Evolutionary conservation across 805 yeast genomes (phyloP).

Genomic region (Metschnikowia santaceciliae): DNA sequence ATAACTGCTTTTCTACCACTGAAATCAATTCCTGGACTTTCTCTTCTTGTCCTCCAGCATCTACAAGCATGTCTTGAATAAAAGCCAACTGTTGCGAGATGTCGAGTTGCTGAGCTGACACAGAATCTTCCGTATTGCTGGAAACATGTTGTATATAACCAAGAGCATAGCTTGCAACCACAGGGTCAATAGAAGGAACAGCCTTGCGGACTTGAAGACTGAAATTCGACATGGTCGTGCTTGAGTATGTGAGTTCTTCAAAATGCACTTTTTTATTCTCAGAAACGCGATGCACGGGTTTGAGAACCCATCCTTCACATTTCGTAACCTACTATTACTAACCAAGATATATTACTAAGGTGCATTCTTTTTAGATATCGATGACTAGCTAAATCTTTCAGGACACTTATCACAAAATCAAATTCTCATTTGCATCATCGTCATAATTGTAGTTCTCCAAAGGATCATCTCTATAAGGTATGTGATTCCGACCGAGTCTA

Average conservation of each 20-base stretch:
- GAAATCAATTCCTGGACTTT: conserved; percentile 50
- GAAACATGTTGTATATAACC: conserved; percentile 86
- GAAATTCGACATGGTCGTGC: conserved; percentile 33
- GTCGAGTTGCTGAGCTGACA: conserved; percentile 68
- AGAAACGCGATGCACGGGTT: conserved; percentile 5
- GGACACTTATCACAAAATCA: conserved; percentile 22
- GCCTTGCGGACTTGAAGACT: conserved; percentile 74
- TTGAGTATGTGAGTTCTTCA: background rate
- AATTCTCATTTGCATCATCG: conserved; percentile 32
- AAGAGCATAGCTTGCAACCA: conserved; percentile 83
- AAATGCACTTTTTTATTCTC: background rate
- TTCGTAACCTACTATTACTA: background rate
- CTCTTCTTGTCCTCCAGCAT: conserved; percentile 75
- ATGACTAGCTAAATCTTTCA: background rate
- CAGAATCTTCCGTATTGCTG: conserved; percentile 75
- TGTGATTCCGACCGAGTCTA: conserved; percentile 6
- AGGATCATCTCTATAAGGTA: conserved; percentile 25
- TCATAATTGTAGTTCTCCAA: conserved; percentile 31
- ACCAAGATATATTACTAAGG: background rate
- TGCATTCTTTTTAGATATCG: background rate
- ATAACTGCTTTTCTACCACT: conserved; percentile 46
- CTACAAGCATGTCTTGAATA: conserved; percentile 56
- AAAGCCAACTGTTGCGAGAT: conserved; percentile 65
- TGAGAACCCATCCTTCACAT: background rate
- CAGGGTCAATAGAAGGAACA: conserved; percentile 78